These are phyloP conservation scores for Aciculoconidium aculeatum DNA, from an alignment of 805 yeast genomes.

Conservation along the genomic window DNA sequence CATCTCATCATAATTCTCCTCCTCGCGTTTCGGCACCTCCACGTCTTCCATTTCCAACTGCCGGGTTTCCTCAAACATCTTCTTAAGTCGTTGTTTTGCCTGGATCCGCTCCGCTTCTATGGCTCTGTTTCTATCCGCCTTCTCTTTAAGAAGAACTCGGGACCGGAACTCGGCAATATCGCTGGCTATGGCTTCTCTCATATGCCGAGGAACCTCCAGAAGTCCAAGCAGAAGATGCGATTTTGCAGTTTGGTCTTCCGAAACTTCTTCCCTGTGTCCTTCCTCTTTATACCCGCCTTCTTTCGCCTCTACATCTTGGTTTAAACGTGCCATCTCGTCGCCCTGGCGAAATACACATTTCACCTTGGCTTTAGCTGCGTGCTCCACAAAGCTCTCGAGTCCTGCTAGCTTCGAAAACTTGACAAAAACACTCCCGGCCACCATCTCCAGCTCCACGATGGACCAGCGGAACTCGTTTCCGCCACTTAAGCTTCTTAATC, in stretches of 20 bases:
- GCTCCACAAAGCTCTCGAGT: too few species aligned
- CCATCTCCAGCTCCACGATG: too few species aligned
- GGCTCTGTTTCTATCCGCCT: constrained; percentile 45
- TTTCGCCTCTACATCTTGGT: too few species aligned
- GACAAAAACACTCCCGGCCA: too few species aligned
- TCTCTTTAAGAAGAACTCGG: constrained; percentile 47
- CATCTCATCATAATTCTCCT: constrained; percentile 11
- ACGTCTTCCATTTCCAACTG: constrained; percentile 2
- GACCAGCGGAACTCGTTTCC: too few species aligned
- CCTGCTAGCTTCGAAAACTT: too few species aligned
- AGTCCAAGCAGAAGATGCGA: constrained; percentile 7
- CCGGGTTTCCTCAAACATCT: constrained; percentile 32
- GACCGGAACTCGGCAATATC: constrained; percentile 54
- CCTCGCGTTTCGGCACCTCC: constrained; percentile 1
- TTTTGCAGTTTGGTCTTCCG: constrained; percentile 15
- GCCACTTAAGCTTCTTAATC: too few species aligned
- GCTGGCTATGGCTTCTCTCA: constrained; percentile 46
- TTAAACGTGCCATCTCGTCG: too few species aligned
- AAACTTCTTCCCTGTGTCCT: constrained; percentile 26
- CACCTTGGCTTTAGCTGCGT: too few species aligned
- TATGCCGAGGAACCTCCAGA: constrained; percentile 50
- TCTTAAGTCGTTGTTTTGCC: constrained; percentile 42
- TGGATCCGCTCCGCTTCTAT: constrained; percentile 42
- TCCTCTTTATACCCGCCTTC: too few species aligned
- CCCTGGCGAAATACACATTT: too few species aligned